Conservation (phyloP, 2,329 filamentous ascomycete genomes). For the Orbilia ellipsospora region DNA sequence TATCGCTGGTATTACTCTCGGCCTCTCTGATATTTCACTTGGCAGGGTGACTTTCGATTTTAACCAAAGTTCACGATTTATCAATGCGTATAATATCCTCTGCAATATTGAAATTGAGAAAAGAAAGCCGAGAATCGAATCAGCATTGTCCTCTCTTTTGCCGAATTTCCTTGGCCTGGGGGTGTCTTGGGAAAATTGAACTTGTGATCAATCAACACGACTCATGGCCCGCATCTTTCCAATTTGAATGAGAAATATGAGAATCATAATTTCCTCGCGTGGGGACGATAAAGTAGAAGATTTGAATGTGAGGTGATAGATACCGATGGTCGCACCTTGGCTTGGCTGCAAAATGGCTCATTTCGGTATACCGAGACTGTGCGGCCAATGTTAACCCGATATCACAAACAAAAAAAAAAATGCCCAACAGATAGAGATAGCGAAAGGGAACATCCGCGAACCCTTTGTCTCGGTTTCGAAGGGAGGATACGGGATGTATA, state of each 20-base stretch:
- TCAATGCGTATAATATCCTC: neutral
- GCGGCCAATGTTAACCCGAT: too few relatives aligned
- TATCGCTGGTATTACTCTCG: neutral
- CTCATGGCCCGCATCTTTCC: neutral
- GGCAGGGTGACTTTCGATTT: constrained; percentile 1
- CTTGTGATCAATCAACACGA: constrained; percentile 21
- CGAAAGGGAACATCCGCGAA: too few relatives aligned
- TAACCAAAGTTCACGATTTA: constrained; percentile 15
- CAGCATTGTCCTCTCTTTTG: neutral
- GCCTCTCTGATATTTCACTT: neutral
- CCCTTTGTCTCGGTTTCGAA: neutral
- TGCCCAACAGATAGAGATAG: too few relatives aligned
- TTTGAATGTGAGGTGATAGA: too few relatives aligned
- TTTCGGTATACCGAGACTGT: constrained; percentile 3
- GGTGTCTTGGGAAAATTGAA: neutral
- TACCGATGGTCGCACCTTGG: too few relatives aligned
- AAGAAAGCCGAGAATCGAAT: neutral
- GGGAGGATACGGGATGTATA: neutral
- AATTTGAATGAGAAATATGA: too few relatives aligned
- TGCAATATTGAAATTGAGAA: too few relatives aligned
- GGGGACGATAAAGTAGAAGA: too few relatives aligned
- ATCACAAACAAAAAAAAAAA: too few relatives aligned
- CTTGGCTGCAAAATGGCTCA: constrained; percentile 9
- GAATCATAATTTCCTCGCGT: too few relatives aligned
- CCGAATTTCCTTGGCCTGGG: neutral